A percentile compares a stretch with the other conserved stretches of the same genome.
Conservation (phyloP, 148 eudicot genomes). For the Polygonum aviculare region DNA sequence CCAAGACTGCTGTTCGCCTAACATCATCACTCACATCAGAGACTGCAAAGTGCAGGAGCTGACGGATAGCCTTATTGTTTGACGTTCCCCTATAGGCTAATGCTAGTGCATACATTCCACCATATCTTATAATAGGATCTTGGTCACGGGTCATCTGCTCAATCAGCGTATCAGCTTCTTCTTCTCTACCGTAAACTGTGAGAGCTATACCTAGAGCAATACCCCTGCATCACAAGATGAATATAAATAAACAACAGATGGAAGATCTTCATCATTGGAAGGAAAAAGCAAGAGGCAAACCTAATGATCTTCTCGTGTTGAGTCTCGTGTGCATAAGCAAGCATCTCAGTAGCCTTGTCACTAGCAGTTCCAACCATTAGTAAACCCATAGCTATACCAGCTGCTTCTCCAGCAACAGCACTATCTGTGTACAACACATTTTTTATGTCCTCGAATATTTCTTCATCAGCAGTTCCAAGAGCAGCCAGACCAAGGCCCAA, state of each 20-base stretch:
- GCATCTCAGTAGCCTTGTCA: constrained; percentile 98
- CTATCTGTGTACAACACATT: constrained; percentile 84
- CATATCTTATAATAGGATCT: constrained; percentile 91
- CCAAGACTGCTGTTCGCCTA: constrained; percentile 93
- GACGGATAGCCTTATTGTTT: constrained; percentile 96
- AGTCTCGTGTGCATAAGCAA: constrained; percentile 94
- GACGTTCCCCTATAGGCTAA: constrained; percentile 95
- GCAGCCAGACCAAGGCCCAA: constrained; percentile 95
- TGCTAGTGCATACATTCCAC: constrained; percentile 98
- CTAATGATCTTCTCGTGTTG: constrained; percentile 98
- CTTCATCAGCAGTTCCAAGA: constrained; percentile 95
- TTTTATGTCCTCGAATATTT: constrained; percentile 77
- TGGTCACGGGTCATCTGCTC: constrained; percentile 99
- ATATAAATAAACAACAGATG: constrained; percentile 6
- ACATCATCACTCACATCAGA: constrained; percentile 98
- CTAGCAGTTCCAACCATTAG: constrained; percentile 97
- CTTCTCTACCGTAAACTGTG: constrained; percentile 96
- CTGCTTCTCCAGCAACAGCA: constrained; percentile 99
- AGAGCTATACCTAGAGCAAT: constrained; percentile 92
- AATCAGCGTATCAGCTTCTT: constrained; percentile 92
- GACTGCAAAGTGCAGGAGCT: constrained; percentile 96
- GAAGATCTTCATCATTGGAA: neutral
- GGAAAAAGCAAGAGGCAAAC: constrained; percentile 26
- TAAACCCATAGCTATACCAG: constrained; percentile 91
- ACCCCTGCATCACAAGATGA: constrained; percentile 42